Evolutionary conservation across 2,329 filamentous ascomycete species (phyloP), one percentile per base, ranked within the genome.

Genomic region (Aspergillus puulaauensis): DNA sequence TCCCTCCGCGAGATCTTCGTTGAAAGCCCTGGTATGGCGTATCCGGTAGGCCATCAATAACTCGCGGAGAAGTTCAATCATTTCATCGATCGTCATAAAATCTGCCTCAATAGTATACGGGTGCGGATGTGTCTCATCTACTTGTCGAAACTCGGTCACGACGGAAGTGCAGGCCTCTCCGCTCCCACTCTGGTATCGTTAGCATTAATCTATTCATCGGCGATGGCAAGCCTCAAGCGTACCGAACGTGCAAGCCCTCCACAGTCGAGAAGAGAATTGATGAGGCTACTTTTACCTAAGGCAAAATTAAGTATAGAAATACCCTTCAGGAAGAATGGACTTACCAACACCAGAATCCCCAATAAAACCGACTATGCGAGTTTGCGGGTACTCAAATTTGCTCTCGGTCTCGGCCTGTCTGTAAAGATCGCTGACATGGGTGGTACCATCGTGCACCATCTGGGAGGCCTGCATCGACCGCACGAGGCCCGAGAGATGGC

Each of bases 131-230:
- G 8, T 31, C 23, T 60, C 54, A 15, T 57, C 21, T 9, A 52
- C 21, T 27, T 47, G 35, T 14, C 58, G 46, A 35, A 60, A 60
- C 40, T 60, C 58, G 8, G 58, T 60, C 3, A 60, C 58, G 9
- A 60, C 58, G 3, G 54, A 54, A 19, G 58, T 60, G 35, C 58
- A 60, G 6, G 54, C 58, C 35, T 37, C 40, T 1, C 58, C 58
- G 15, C 52, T 46, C 23, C 54, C 58, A 23, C 47, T 57, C 58
- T 60, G 48, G 15, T 35, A n/a, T 9, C 15, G 35, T 48, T 27
- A 39, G 50, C 21, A 43, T 27, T 31, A 14, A 46, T n/a, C 12
- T 17, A 21, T 17, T 44, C 11, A 24, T 31, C 9, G 12, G 23
- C 19, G 2, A 15, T n/a, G 5, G 14, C 15, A 7, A 21, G 2